Percentiles rank a stretch among this genome's conserved stretches.
These are phyloP conservation scores for Raphanus raphanistrum DNA, from an alignment of 345 rosid species.

Conservation along the genomic window DNA sequence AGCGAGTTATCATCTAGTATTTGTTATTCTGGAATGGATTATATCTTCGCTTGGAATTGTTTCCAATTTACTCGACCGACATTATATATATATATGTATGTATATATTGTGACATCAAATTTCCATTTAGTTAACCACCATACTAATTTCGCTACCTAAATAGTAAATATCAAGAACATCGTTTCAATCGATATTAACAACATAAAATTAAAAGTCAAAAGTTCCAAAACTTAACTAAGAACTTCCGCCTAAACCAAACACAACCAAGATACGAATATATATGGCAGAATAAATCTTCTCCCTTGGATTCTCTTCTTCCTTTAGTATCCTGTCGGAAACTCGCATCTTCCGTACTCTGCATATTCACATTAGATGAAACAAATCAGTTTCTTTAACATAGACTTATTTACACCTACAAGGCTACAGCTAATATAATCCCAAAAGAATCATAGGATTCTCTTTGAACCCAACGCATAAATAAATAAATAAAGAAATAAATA, in stretches of 20 bases:
- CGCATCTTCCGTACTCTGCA: conserved; percentile 65
- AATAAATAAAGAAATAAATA: not conserved
- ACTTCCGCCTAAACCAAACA: conserved; percentile 16
- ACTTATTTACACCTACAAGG: not conserved
- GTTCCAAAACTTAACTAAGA: conserved; percentile 27
- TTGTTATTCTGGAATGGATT: not conserved
- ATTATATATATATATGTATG: not conserved
- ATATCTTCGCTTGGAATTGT: not conserved
- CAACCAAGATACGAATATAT: conserved; percentile 22
- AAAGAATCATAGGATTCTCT: conserved; percentile 29
- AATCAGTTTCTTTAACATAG: conserved; percentile 3
- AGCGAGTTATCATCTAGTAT: no score
- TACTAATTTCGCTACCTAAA: not conserved
- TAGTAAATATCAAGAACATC: conserved; percentile 9
- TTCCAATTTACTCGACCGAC: not conserved
- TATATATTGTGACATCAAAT: not conserved
- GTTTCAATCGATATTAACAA: conserved; percentile 24
- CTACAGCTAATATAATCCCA: not conserved
- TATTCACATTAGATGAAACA: conserved; percentile 20
- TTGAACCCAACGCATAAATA: not conserved
- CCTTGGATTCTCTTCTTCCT: conserved; percentile 16
- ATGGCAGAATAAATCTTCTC: conserved; percentile 10
- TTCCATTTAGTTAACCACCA: not conserved
- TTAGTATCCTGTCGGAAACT: conserved; percentile 66
- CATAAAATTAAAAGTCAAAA: conserved; percentile 23